These are phyloP conservation scores for Moesziomyces antarcticus DNA, from an alignment of 1,284 basidiomycete species.

Conservation along the genomic window DNA sequence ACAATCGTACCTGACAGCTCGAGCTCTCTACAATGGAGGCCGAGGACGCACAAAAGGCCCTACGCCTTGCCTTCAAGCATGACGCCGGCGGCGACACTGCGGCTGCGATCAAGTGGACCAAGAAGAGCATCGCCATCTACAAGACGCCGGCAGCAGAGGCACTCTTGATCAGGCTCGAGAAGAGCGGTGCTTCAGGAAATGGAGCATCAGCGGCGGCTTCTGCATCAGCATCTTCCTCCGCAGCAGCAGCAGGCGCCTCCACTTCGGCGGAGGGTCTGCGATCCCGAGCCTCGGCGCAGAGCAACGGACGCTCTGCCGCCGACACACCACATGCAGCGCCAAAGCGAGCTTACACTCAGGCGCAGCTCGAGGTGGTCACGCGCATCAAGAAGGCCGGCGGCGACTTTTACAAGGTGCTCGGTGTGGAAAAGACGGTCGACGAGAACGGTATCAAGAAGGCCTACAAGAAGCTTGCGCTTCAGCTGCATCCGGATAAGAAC, in stretches of 20 bases:
- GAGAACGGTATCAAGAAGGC: conserved; percentile 87
- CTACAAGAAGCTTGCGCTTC: conserved; percentile 95
- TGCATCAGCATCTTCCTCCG: conserved; percentile 71
- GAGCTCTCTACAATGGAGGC: conserved; percentile 35
- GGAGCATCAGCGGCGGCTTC: conserved; percentile 68
- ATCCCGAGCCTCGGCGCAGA: conserved; percentile 68
- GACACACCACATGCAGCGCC: conserved; percentile 49
- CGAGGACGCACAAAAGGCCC: conserved; percentile 63
- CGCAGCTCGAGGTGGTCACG: conserved; percentile 86
- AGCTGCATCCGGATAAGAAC: conserved; percentile 96
- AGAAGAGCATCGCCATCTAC: conserved; percentile 87
- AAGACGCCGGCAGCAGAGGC: conserved; percentile 81
- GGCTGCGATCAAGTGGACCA: conserved; percentile 84
- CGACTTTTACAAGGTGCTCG: conserved; percentile 93
- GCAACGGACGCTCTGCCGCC: conserved; percentile 68
- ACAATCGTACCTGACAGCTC: no score
- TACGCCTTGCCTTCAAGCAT: conserved; percentile 63
- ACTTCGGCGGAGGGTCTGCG: conserved; percentile 70
- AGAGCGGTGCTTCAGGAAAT: conserved; percentile 65
- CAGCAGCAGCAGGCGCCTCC: conserved; percentile 72
- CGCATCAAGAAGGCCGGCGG: conserved; percentile 82
- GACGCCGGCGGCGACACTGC: conserved; percentile 58
- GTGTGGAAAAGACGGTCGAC: conserved; percentile 83
- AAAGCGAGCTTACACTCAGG: conserved; percentile 86
- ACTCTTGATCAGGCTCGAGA: conserved; percentile 75